Conservation (phyloP, 2,329 filamentous ascomycete species). For the Atkinsonella hypoxylon region DNA sequence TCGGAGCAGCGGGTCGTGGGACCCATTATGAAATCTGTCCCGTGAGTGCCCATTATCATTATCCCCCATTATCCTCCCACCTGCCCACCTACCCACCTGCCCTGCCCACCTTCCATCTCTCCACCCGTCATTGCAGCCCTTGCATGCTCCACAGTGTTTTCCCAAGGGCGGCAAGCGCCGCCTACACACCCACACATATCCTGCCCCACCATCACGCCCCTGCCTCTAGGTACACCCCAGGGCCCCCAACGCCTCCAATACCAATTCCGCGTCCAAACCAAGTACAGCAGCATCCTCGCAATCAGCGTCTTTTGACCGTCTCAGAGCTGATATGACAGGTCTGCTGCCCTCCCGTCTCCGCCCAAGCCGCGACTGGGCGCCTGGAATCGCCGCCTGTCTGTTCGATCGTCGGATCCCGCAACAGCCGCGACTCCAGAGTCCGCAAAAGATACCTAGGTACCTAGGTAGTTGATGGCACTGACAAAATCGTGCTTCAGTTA, state of each 20-base stretch:
- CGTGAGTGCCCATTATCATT: no score
- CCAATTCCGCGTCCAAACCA: background rate
- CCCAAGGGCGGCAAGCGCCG: conserved; percentile 7
- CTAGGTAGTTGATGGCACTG: conserved; percentile 7
- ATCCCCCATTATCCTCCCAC: no score
- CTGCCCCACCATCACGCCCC: background rate
- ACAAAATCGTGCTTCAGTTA: conserved; percentile 7
- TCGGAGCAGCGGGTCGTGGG: no score
- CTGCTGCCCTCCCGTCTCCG: conserved; percentile 14
- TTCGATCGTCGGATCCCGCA: conserved; percentile 14
- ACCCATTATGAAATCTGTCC: no score
- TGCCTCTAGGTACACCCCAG: no score
- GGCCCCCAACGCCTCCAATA: no score
- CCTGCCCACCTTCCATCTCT: background rate
- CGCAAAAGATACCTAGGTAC: conserved; percentile 1
- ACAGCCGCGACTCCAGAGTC: conserved; percentile 5
- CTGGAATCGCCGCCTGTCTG: conserved; percentile 14
- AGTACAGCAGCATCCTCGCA: conserved; percentile 4
- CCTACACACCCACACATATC: background rate
- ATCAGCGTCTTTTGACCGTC: conserved; percentile 14
- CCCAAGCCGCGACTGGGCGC: conserved; percentile 3
- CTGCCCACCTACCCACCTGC: no score
- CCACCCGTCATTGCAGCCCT: background rate
- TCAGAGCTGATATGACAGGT: conserved; percentile 25
- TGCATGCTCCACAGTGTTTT: conserved; percentile 3